Conservation (phyloP, 371 early-diverging fungal species). For the Gilbertella persicaria region DNA sequence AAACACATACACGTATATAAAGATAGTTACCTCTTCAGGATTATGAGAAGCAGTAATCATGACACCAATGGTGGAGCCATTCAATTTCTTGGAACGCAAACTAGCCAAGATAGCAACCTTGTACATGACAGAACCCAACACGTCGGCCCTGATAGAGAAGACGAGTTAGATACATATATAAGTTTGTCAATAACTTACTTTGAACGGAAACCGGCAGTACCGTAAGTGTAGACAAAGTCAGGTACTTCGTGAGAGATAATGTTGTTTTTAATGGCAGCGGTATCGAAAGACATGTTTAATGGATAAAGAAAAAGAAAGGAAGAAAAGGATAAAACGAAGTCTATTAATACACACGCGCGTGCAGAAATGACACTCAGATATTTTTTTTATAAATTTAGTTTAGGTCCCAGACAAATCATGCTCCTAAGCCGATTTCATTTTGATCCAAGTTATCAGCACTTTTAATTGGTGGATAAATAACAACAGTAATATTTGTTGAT, state of each 20-base stretch:
- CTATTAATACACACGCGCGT: too few relatives aligned
- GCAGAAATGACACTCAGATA: too few relatives aligned
- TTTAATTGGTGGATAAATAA: too few relatives aligned
- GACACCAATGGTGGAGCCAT: slow-evolving; percentile 92
- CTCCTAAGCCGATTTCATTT: too few relatives aligned
- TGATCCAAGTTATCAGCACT: too few relatives aligned
- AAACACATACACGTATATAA: too few relatives aligned
- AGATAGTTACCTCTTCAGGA: slow-evolving; percentile 77
- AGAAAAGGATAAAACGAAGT: slow-evolving; percentile 12
- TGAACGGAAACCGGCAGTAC: slow-evolving; percentile 98
- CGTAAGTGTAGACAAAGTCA: slow-evolving; percentile 74
- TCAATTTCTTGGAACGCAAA: slow-evolving; percentile 85
- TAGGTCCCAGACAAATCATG: too few relatives aligned
- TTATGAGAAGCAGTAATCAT: slow-evolving; percentile 99
- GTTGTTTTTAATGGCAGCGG: slow-evolving; percentile 34
- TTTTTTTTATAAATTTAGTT: too few relatives aligned
- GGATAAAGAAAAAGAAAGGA: not conserved
- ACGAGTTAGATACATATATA: not conserved
- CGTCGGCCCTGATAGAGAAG: slow-evolving; percentile 61
- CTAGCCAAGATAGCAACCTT: slow-evolving; percentile 93
- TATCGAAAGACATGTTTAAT: slow-evolving; percentile 29
- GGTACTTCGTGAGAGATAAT: slow-evolving; percentile 33
- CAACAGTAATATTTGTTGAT: too few relatives aligned
- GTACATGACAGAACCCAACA: slow-evolving; percentile 92
- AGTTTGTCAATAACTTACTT: slow-evolving; percentile 49